These are phyloP conservation scores for Rauvolfia tetraphylla DNA, from an alignment of 257 asterid genomes.

Conservation along the genomic window DNA sequence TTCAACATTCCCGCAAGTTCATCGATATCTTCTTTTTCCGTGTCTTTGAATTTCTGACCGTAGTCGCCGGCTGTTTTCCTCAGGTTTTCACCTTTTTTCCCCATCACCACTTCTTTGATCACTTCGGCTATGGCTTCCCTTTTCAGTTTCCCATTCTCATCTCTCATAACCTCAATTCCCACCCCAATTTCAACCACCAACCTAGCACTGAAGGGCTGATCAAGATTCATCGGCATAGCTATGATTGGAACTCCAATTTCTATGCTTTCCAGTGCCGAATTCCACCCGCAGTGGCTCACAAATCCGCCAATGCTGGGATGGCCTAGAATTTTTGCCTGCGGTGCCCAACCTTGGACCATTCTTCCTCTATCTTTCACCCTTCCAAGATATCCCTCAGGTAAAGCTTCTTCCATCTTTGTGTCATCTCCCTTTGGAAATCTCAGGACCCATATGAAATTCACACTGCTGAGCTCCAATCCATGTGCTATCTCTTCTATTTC, in stretches of 20 bases:
- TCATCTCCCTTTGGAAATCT: slow-evolving; percentile 10
- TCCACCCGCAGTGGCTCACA: not conserved
- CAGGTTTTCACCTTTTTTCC: not conserved
- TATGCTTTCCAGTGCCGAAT: not conserved
- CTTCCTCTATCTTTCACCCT: not conserved
- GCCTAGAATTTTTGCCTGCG: not conserved
- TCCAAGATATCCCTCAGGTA: not conserved
- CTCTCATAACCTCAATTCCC: slow-evolving; percentile 1
- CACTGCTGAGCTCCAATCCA: slow-evolving; percentile 18
- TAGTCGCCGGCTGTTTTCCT: not conserved
- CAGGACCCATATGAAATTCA: slow-evolving; percentile 14
- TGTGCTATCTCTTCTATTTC: slow-evolving; percentile 12
- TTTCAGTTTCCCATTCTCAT: not conserved
- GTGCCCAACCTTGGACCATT: not conserved
- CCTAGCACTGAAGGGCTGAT: slow-evolving; percentile 2
- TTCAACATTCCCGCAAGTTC: not conserved
- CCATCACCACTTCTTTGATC: not conserved
- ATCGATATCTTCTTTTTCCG: not conserved
- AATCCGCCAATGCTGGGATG: not conserved
- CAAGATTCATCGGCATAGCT: not conserved
- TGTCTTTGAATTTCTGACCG: not conserved
- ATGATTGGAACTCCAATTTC: not conserved
- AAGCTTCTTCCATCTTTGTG: not conserved
- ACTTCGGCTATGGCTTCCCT: not conserved
- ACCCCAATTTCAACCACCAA: not conserved